Base-by-base conservation (phyloP, 257 asterid species). In the Capsicum chinense region DNA sequence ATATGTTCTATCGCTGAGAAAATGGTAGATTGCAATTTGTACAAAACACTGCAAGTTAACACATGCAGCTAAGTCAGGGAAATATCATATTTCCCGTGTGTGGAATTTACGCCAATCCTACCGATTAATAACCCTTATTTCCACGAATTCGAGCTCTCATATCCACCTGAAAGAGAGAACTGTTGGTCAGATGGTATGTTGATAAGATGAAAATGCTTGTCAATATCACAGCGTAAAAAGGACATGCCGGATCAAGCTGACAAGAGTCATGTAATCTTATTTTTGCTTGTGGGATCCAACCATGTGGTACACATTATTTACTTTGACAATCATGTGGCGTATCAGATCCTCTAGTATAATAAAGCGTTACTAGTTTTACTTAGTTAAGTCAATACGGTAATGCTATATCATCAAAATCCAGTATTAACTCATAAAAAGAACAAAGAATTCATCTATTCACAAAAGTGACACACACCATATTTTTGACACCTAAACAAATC, bases 91-190 rank as follows among this genome's bases (percentile, higher is more conserved):
- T 60, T 13, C 76, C 76, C 15, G 16, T 21, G 2, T 68, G 79
- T 66, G 73, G 80, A 42, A 47, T 84, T 69, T 7, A 26, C 47
- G 14, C 68, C 50, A 14, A 52, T 19, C 48, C 81, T 63, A 73
- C 69, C 37, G 17, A 19, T 89, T 90, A 95, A 85, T 95, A 95
- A 67, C 98, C 98, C 86, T 95, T 95, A 89, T 95, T 95, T 90
- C 99, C 99, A 44, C 97, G 97, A 64, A 95, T 95, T 79, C 99
- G 94, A 82, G 97, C 94, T 92, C 98, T 92, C 99, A 95, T 95
- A 90, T 95, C 99, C 70, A 95, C 94, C 99, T 94, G 92, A 76
- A 85, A 80, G 56, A 47, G 62, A 35, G 48, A 9, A 50, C 39
- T 15, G 47, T 64, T 14, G 54, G 83, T 87, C 21, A 87, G 85